A percentile compares a stretch with the other conserved stretches of the same genome.
These are phyloP conservation scores for Solanum pimpinellifolium DNA, from an alignment of 257 asterid species.

Conservation along the genomic window DNA sequence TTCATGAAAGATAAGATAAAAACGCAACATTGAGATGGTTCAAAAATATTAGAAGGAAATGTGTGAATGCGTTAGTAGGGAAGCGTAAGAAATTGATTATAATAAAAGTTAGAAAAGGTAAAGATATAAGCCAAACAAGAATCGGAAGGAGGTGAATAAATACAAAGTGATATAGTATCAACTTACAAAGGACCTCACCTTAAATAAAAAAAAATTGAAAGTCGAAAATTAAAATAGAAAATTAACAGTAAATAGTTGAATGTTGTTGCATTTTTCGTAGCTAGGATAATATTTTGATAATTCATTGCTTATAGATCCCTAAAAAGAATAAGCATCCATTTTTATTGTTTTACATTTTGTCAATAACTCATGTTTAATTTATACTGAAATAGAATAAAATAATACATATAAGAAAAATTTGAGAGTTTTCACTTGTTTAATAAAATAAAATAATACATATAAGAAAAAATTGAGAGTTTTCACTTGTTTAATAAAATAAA, in stretches of 20 bases:
- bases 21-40: no score
- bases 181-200: no score
- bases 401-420: no score
- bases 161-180: accelerated
- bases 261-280: not conserved
- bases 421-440: no score
- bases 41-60: no score
- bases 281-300: not conserved
- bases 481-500: no score
- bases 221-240: no score
- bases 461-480: not conserved
- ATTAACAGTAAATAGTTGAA: no score
- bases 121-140: not conserved
- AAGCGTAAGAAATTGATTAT: not conserved
- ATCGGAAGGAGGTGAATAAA: not conserved
- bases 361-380: not conserved
- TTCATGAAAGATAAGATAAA: not conserved
- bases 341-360: not conserved
- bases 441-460: no score
- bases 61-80: not conserved
- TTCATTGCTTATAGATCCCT: not conserved
- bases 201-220: no score
- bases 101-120: no score
- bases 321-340: not conserved
- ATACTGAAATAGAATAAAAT: no score